Percentiles rank a stretch among this genome's conserved stretches.
These are phyloP conservation scores for Hanseniaspora pseudoguilliermondii DNA, from an alignment of 805 yeast species.

Conservation along the genomic window DNA sequence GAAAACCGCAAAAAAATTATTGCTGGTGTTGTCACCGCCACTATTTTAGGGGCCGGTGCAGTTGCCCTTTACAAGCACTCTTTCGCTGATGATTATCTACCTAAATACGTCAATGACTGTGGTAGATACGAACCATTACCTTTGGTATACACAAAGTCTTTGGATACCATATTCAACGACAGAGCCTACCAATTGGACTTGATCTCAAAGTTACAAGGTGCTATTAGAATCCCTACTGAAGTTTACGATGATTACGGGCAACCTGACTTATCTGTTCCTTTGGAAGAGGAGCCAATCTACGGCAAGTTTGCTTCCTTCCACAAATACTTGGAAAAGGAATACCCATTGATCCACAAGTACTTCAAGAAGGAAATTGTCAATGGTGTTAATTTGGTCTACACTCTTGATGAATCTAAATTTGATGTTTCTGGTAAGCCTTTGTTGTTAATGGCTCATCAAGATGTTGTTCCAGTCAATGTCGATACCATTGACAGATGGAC, in stretches of 20 bases:
- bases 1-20: conserved; percentile 3
- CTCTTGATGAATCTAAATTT: conserved; percentile 28
- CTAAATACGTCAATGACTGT: conserved; percentile 11
- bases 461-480: conserved; percentile 56
- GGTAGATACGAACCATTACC: conserved; percentile 13
- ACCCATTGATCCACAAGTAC: conserved; percentile 35
- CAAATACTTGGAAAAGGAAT: conserved; percentile 35
- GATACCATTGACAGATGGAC: conserved; percentile 44
- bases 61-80: not conserved
- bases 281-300: conserved; percentile 14
- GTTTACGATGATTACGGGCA: conserved; percentile 34
- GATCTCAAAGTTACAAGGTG: conserved; percentile 32
- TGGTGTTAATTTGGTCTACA: conserved; percentile 43
- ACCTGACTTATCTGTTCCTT: conserved; percentile 15
- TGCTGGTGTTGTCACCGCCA: not conserved
- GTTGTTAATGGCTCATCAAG: conserved; percentile 57
- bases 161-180: conserved; percentile 14
- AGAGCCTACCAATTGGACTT: conserved; percentile 13
- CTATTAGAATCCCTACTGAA: conserved; percentile 47
- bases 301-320: conserved; percentile 29
- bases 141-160: conserved; percentile 13
- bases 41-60: not conserved
- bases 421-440: conserved; percentile 37
- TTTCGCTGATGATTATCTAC: not conserved
- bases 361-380: conserved; percentile 39